A percentile compares a stretch with the other conserved stretches of the same genome.
phyloP scores from a whole-genome alignment of 768 basidiomycete species.

The Rhodotorula babjevae region DNA sequence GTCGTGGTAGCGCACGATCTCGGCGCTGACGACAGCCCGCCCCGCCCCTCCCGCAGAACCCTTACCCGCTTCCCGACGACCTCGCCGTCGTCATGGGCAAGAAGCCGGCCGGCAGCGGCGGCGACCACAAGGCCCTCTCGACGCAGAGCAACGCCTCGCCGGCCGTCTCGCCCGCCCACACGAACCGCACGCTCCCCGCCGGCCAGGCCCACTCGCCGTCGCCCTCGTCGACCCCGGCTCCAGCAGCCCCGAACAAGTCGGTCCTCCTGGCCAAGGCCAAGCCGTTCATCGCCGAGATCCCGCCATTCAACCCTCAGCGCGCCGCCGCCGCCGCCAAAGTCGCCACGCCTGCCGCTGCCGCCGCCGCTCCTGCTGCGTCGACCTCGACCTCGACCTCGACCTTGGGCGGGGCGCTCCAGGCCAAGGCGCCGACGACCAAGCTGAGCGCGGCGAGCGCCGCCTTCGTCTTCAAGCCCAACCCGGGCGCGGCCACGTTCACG shows the following conservation, averaged over 20 bases:
- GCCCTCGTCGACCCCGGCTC: constrained; percentile 15
- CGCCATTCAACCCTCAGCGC: constrained; percentile 74
- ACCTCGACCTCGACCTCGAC: constrained; percentile 53
- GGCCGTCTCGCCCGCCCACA: constrained; percentile 26
- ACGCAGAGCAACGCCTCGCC: constrained; percentile 30
- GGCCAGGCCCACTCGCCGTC: constrained; percentile 20
- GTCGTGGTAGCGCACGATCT: too few species aligned
- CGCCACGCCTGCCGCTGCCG: constrained; percentile 42
- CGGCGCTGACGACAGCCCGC: not conserved
- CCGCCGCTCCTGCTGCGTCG: constrained; percentile 25
- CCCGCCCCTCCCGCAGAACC: constrained; percentile 66
- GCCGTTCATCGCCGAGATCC: constrained; percentile 73
- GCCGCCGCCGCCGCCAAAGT: constrained; percentile 15
- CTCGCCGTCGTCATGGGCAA: constrained; percentile 84
- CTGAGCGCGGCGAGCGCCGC: constrained; percentile 77
- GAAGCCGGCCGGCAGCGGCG: constrained; percentile 60
- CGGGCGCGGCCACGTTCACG: constrained; percentile 70
- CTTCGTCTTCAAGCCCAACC: constrained; percentile 82
- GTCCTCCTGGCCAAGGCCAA: constrained; percentile 31
- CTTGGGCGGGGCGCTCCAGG: constrained; percentile 42
- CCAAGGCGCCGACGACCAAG: constrained; percentile 48
- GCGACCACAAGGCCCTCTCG: constrained; percentile 44
- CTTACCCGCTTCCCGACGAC: constrained; percentile 78
- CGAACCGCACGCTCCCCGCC: constrained; percentile 18
- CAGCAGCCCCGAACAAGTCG: constrained; percentile 25